Conservation (phyloP, 2,329 filamentous ascomycete species). For the Cordyceps cateniannulata region DNA sequence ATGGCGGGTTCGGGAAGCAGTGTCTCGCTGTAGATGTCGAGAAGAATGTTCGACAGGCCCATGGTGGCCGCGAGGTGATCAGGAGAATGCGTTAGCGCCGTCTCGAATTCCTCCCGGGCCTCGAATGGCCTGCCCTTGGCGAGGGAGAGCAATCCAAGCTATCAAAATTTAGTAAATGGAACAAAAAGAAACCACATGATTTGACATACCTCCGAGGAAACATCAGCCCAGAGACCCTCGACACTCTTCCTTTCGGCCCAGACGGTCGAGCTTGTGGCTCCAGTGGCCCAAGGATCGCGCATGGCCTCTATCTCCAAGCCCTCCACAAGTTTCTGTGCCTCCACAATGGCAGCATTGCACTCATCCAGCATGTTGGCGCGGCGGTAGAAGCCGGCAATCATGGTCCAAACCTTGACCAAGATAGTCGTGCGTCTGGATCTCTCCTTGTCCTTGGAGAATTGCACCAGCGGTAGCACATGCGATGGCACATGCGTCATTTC, state of each 20-base stretch:
- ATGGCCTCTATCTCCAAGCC: conserved; percentile 61
- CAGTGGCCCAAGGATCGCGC: conserved; percentile 55
- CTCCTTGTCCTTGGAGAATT: conserved; percentile 49
- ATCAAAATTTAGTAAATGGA: conserved; percentile 11
- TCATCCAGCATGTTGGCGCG: conserved; percentile 76
- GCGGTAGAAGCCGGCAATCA: conserved; percentile 82
- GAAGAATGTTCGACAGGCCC: conserved; percentile 73
- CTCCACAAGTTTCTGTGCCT: conserved; percentile 72
- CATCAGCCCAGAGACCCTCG: conserved; percentile 78
- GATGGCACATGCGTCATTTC: conserved; percentile 39
- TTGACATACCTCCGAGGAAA: conserved; percentile 67
- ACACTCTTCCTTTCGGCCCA: conserved; percentile 79
- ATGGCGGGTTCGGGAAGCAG: conserved; percentile 54
- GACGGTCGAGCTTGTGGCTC: conserved; percentile 55
- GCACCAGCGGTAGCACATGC: conserved; percentile 43
- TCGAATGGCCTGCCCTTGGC: conserved; percentile 57
- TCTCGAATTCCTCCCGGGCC: conserved; percentile 74
- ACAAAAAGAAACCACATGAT: not conserved
- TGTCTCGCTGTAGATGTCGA: conserved; percentile 74
- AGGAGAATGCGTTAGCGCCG: conserved; percentile 69
- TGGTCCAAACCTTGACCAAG: conserved; percentile 79
- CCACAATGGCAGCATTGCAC: conserved; percentile 68
- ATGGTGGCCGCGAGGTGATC: conserved; percentile 78
- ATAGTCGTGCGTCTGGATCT: conserved; percentile 43
- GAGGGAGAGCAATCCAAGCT: conserved; percentile 63